These are phyloP conservation scores for Mycosarcoma mackinlayi DNA, from an alignment of 1,284 basidiomycete genomes.

Conservation along the genomic window DNA sequence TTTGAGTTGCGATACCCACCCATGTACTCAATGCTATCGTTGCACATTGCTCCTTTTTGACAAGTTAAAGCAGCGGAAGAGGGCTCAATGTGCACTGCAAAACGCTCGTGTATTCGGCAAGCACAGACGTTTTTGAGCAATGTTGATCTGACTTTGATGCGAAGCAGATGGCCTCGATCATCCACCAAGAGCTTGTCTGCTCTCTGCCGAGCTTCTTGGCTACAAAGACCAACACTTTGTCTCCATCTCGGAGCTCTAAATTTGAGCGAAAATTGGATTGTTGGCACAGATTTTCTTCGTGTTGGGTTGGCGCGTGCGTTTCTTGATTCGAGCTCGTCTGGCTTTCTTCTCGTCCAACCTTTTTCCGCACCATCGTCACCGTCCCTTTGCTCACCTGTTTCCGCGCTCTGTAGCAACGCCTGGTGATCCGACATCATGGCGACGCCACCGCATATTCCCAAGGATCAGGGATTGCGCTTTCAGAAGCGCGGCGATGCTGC, in stretches of 20 bases:
- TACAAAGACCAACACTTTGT: too few relatives aligned
- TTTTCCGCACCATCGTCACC: background rate
- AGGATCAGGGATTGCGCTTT: conserved; percentile 40
- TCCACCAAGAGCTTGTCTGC: background rate
- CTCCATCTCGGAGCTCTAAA: too few relatives aligned
- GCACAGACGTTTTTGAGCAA: too few relatives aligned
- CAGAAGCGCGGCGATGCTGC: conserved; percentile 28
- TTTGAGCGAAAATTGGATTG: too few relatives aligned
- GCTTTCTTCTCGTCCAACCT: conserved; percentile 5
- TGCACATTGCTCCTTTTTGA: background rate
- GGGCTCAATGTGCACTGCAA: too few relatives aligned
- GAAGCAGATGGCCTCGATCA: background rate
- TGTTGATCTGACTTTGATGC: background rate
- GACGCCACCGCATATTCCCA: conserved; percentile 23
- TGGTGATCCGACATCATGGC: conserved; percentile 17
- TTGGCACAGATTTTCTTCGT: too few relatives aligned
- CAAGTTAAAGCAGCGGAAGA: too few relatives aligned
- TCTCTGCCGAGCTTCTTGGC: too few relatives aligned
- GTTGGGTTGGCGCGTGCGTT: background rate
- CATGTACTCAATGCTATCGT: background rate
- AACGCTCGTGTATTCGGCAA: too few relatives aligned
- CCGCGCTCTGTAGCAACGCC: too few relatives aligned
- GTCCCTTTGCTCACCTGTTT: too few relatives aligned
- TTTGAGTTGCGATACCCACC: background rate
- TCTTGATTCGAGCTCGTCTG: background rate